Base-by-base conservation (phyloP, 1,284 basidiomycete species). In the Volvariella volvacea region DNA sequence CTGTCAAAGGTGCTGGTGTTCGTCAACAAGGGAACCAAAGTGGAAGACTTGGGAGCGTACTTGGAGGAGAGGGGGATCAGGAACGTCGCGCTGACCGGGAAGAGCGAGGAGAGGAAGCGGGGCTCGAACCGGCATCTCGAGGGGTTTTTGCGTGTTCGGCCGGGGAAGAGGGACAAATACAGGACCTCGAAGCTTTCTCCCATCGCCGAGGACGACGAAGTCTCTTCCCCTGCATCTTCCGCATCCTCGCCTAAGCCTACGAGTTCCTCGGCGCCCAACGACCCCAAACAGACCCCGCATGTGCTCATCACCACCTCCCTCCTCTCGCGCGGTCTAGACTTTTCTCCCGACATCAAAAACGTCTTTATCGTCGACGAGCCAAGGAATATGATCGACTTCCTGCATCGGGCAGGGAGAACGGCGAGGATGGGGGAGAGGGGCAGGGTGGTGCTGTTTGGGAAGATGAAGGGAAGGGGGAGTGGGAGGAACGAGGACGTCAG, bases 271-370 rank as follows among this genome's bases (percentile, higher is more conserved):
- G 44, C 45, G 7, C 20, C 44, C 4, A 45, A 52, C 3, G 50
- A 51, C 45, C 58, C 58, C 3, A 57, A 59, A 39, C 49, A 57
- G 3, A 55, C 60, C 0, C 80, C 87, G 12, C 74, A 83, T 46
- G 82, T 93, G 21, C 70, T 95, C 53, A 74, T 94, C 46, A 93
- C 92, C 19, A 95, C 92, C 0, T 93, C 91, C 8, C 71, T 95
- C 17, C 80, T 95, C 22, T 91, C 90, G n/a, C 79, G 92, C 14
- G 92, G 92, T 2, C 73, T 95, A 8, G 92, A 95, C 60, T 95
- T 95, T 56, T 70, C 80, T 12, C 80, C 89, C 0, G 65, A 68
- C 3, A 80, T 93, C 52, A 72, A 74, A 49, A 80, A 91, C 51
- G 85, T 92, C 3, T 85, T 93, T 61, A 83, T 93, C 51, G 73